These are phyloP conservation scores for Escovopsis sp. DNA, from an alignment of 2,329 filamentous ascomycete genomes.

Conservation along the genomic window DNA sequence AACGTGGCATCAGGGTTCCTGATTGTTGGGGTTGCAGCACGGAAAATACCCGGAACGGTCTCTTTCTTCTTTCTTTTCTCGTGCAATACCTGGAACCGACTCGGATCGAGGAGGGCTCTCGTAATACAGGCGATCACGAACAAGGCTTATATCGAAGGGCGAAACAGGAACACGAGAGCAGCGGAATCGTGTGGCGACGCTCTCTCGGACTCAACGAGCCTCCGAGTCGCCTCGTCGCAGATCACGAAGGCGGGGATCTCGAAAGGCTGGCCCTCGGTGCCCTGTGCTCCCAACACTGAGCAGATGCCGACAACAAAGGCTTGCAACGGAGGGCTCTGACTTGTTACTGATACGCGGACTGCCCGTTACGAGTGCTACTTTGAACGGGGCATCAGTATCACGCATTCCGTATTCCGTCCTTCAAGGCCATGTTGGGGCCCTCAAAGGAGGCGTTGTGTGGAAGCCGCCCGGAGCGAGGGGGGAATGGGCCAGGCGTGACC, in stretches of 20 bases:
- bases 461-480: not conserved
- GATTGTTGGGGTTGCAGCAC: not conserved
- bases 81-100: too few relatives aligned
- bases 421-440: too few relatives aligned
- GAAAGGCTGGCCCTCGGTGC: too few relatives aligned
- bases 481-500: not conserved
- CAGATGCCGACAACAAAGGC: not conserved
- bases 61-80: too few relatives aligned
- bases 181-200: not conserved
- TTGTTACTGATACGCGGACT: not conserved
- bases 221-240: conserved; percentile 6
- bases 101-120: too few relatives aligned
- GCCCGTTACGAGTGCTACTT: not conserved
- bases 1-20: not conserved
- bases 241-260: conserved; percentile 2
- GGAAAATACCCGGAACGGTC: not conserved
- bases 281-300: not conserved
- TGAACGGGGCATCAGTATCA: too few relatives aligned
- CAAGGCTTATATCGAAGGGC: too few relatives aligned
- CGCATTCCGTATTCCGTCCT: too few relatives aligned
- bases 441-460: too few relatives aligned
- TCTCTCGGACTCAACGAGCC: not conserved
- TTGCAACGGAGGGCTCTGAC: not conserved
- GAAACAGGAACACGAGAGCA: not conserved
- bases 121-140: too few relatives aligned